These are phyloP conservation scores for Suhomyces bolitotheri DNA, from an alignment of 1,139 yeast species.

Conservation along the genomic window DNA sequence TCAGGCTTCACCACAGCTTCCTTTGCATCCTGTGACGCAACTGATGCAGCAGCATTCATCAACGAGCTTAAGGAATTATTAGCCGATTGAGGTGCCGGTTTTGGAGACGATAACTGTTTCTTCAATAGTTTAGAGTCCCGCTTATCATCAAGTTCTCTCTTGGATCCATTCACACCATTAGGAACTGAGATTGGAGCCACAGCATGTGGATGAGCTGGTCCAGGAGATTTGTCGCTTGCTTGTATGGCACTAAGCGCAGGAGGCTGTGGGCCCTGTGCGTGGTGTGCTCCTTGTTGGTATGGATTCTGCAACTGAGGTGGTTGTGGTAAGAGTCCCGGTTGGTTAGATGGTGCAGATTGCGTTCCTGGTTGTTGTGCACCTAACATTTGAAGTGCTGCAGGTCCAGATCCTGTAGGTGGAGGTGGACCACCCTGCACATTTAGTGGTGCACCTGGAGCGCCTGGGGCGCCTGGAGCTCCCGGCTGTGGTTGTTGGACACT, in stretches of 20 bases:
- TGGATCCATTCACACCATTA: slow-evolving; percentile 15
- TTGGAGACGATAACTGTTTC: slow-evolving; percentile 18
- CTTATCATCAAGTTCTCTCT: slow-evolving; percentile 45
- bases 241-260: neutral
- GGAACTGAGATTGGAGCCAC: neutral
- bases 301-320: slow-evolving; percentile 30
- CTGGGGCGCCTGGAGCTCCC: slow-evolving; percentile 13
- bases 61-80: slow-evolving; percentile 26
- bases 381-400: slow-evolving; percentile 10
- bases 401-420: slow-evolving; percentile 12
- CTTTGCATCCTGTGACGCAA: slow-evolving; percentile 13
- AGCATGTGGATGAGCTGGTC: neutral
- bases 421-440: slow-evolving; percentile 11
- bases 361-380: slow-evolving; percentile 8
- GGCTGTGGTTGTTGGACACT: slow-evolving; percentile 38
- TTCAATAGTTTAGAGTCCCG: slow-evolving; percentile 26
- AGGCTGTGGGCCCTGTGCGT: neutral
- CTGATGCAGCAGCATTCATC: slow-evolving; percentile 32
- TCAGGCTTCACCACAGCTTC: slow-evolving; percentile 11
- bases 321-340: slow-evolving; percentile 27
- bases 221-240: neutral
- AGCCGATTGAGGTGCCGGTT: slow-evolving; percentile 17
- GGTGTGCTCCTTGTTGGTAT: slow-evolving; percentile 12
- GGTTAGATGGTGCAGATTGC: neutral
- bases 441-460: slow-evolving; percentile 9